These are phyloP conservation scores for Angophora floribunda DNA, from an alignment of 345 rosid genomes.

Conservation along the genomic window DNA sequence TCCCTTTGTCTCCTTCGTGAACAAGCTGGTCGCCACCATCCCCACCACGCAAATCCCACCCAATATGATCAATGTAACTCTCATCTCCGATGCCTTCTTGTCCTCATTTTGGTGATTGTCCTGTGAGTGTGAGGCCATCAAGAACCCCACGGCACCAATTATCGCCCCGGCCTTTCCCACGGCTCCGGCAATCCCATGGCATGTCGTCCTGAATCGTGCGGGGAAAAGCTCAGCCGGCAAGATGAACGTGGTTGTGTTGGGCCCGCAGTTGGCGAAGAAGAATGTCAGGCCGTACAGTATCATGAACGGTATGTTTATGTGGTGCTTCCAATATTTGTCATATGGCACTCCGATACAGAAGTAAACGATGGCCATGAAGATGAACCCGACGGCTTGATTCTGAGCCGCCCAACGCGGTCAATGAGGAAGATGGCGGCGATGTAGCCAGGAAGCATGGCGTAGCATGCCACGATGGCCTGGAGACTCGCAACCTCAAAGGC, in stretches of 20 bases:
- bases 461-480: conserved; percentile 37
- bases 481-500: conserved; percentile 29
- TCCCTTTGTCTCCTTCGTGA: conserved; percentile 59
- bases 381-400: conserved; percentile 62
- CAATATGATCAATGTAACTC: conserved; percentile 8
- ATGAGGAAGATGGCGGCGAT: conserved; percentile 51
- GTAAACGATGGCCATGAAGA: conserved; percentile 46
- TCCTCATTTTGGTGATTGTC: too few relatives aligned
- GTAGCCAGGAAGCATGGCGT: conserved; percentile 66
- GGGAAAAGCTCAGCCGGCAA: conserved; percentile 80
- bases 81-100: conserved; percentile 12
- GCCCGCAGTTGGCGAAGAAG: conserved; percentile 78
- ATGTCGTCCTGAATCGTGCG: conserved; percentile 66
- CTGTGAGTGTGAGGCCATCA: conserved; percentile 32
- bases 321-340: conserved; percentile 8
- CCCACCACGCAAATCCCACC: background rate
- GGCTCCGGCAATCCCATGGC: conserved; percentile 73
- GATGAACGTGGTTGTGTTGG: conserved; percentile 70
- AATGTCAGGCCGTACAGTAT: conserved; percentile 37
- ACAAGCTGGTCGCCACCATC: conserved; percentile 24
- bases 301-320: conserved; percentile 18
- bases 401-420: conserved; percentile 53
- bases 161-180: conserved; percentile 66
- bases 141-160: conserved; percentile 44
- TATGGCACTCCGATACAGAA: conserved; percentile 44